Conservation (phyloP, 768 basidiomycete genomes). For the Lactarius vividus region DNA sequence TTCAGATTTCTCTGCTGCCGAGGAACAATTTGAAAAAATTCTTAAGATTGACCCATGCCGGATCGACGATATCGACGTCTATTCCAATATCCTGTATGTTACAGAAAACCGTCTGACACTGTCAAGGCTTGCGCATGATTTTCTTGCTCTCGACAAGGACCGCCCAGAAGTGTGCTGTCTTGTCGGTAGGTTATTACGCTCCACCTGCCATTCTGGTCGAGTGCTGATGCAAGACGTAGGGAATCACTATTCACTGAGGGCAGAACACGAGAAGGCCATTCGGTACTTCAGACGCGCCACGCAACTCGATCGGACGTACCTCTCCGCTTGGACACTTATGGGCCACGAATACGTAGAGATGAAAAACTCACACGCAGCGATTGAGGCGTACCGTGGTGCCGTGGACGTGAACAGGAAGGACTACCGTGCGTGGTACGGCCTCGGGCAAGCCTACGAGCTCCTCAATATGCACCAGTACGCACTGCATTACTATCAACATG, state of each 20-base stretch:
- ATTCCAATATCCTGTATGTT: too few relatives aligned
- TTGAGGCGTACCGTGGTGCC: too few relatives aligned
- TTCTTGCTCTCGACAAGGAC: too few relatives aligned
- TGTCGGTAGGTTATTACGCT: too few relatives aligned
- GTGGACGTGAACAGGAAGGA: too few relatives aligned
- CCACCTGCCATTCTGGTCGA: not conserved
- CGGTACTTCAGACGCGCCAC: slow-evolving; percentile 97
- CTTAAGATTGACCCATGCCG: slow-evolving; percentile 79
- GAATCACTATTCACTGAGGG: slow-evolving; percentile 93
- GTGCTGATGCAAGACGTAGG: slow-evolving; percentile 47
- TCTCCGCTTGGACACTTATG: too few relatives aligned
- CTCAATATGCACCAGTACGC: slow-evolving; percentile 97
- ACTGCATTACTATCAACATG: slow-evolving; percentile 93
- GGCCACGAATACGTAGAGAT: too few relatives aligned
- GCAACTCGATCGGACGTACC: too few relatives aligned
- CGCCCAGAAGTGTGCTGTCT: too few relatives aligned
- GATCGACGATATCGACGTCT: slow-evolving; percentile 93
- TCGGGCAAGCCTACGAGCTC: slow-evolving; percentile 96
- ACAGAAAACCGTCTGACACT: too few relatives aligned
- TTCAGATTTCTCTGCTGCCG: slow-evolving; percentile 85
- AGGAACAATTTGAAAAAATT: slow-evolving; percentile 81
- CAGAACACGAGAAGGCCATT: slow-evolving; percentile 94
- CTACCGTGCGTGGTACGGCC: slow-evolving; percentile 98
- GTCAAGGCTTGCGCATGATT: too few relatives aligned
- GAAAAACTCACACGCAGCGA: too few relatives aligned